Percentiles rank a stretch among this genome's conserved stretches.
Evolutionary conservation across 1,284 basidiomycete genomes (phyloP).

Genomic region (Takashimella koratensis): DNA sequence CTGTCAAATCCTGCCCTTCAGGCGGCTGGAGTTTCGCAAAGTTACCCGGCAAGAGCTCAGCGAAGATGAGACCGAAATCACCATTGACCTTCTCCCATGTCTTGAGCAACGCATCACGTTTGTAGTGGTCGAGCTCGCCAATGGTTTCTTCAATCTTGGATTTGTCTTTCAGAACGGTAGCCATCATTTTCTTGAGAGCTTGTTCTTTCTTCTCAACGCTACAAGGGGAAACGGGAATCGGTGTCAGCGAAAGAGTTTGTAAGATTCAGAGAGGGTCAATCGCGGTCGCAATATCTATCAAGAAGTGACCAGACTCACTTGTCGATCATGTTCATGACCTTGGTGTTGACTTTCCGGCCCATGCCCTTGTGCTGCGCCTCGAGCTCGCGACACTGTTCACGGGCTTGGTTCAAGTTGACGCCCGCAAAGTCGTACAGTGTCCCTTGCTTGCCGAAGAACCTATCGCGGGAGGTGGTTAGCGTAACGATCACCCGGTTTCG

Average conservation of each 20-base stretch:
- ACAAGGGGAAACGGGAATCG: constrained; percentile 6
- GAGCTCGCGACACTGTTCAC: constrained; percentile 69
- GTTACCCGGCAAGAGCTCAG: constrained; percentile 91
- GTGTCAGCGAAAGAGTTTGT: neutral
- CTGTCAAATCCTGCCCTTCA: constrained; percentile 86
- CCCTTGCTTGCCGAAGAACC: constrained; percentile 74
- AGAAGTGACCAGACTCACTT: constrained; percentile 55
- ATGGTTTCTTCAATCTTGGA: constrained; percentile 95
- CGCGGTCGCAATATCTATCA: no score
- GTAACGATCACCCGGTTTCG: neutral
- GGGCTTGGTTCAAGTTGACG: constrained; percentile 65
- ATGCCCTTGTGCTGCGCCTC: constrained; percentile 77
- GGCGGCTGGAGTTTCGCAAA: constrained; percentile 93
- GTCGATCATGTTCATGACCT: constrained; percentile 95
- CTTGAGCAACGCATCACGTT: constrained; percentile 85
- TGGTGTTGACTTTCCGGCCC: constrained; percentile 94
- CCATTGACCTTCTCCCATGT: constrained; percentile 95
- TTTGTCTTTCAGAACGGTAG: constrained; percentile 88
- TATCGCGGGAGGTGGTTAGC: constrained; percentile 13
- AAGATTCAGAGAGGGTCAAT: neutral
- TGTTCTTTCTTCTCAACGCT: constrained; percentile 95
- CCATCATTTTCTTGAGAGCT: constrained; percentile 80
- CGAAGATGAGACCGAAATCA: constrained; percentile 96
- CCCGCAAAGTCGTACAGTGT: constrained; percentile 77
- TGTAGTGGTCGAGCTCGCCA: constrained; percentile 87